Percentiles rank a stretch among this genome's conserved stretches.
phyloP scores from a whole-genome alignment of 495 filamentous ascomycete species.

The Tirmania nivea region DNA sequence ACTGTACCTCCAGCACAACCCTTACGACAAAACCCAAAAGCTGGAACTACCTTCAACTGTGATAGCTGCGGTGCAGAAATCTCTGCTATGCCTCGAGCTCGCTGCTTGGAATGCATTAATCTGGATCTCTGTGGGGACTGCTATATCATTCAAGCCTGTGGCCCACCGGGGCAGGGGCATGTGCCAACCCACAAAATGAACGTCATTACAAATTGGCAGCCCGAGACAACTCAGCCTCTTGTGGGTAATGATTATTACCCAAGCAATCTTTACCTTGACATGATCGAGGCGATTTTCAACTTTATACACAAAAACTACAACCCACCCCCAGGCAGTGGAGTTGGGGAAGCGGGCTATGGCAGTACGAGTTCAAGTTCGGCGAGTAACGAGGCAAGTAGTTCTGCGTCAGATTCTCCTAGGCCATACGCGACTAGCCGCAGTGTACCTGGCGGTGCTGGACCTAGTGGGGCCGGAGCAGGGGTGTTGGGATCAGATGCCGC shows the following conservation, averaged over 20 bases:
- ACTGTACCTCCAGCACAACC: neutral
- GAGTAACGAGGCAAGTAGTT: neutral
- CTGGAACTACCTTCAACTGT: neutral
- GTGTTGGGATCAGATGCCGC: neutral
- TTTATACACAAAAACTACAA: neutral
- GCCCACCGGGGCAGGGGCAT: neutral
- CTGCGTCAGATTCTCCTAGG: neutral
- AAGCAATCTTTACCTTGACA: neutral
- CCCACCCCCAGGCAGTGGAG: neutral
- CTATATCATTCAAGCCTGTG: neutral
- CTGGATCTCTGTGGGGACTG: conserved; percentile 2
- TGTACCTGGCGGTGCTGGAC: neutral
- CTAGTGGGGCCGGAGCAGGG: neutral
- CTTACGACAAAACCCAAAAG: neutral
- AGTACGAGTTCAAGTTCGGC: neutral
- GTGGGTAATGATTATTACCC: neutral
- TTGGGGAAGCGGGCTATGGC: neutral
- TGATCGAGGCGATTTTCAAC: neutral
- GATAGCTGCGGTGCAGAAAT: neutral
- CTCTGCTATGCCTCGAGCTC: neutral
- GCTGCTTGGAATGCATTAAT: neutral
- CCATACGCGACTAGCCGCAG: neutral
- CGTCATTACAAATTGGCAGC: neutral
- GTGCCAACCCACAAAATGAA: neutral
- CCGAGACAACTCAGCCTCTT: neutral